Evolutionary conservation across 2,329 filamentous ascomycete genomes (phyloP).

Genomic region (Dactylonectria macrodidyma): DNA sequence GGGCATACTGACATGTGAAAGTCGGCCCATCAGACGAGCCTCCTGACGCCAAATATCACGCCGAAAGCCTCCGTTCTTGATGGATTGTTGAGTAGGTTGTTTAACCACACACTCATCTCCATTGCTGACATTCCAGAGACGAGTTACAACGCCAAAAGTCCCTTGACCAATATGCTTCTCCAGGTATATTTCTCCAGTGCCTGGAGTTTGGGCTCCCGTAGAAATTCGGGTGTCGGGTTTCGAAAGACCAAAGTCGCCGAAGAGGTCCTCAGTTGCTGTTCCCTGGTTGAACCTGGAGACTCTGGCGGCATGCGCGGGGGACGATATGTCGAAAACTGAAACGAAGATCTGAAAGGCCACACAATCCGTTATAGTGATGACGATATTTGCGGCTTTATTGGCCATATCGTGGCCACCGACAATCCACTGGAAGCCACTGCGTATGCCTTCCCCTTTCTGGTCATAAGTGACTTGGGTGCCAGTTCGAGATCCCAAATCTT

Average conservation of each 20-base stretch:
- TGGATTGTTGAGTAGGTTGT: conserved; percentile 29
- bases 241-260: conserved; percentile 19
- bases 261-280: conserved; percentile 28
- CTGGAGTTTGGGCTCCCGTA: conserved; percentile 30
- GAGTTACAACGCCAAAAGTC: conserved; percentile 36
- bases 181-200: conserved; percentile 30
- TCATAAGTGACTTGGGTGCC: conserved; percentile 47
- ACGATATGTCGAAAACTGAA: conserved; percentile 22
- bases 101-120: conserved; percentile 43
- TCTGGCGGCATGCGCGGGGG: conserved; percentile 36
- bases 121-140: conserved; percentile 44
- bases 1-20: conserved; percentile 39
- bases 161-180: conserved; percentile 34
- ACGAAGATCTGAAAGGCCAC: conserved; percentile 32
- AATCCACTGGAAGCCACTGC: conserved; percentile 44
- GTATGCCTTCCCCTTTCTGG: conserved; percentile 29
- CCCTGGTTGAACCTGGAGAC: conserved; percentile 39
- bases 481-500: conserved; percentile 37
- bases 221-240: neutral
- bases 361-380: conserved; percentile 15
- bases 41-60: conserved; percentile 37
- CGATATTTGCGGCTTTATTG: conserved; percentile 14
- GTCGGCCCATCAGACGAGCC: conserved; percentile 40
- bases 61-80: conserved; percentile 5
- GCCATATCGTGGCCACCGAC: conserved; percentile 34